phyloP scores from a whole-genome alignment of 345 rosid genomes.

The Camelina laxa region DNA sequence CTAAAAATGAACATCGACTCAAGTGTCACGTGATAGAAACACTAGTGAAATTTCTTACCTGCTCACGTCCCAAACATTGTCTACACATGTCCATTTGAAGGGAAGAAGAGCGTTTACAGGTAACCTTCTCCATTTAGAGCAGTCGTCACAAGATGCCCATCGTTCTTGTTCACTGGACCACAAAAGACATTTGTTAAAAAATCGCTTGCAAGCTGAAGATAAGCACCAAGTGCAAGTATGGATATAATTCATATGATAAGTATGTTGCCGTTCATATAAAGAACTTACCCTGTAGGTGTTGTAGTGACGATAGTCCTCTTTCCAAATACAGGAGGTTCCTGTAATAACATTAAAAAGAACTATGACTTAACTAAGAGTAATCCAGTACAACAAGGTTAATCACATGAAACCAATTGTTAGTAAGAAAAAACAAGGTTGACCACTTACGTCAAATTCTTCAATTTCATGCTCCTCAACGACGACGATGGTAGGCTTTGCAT shows the following conservation, averaged over 20 bases:
- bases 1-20: background rate
- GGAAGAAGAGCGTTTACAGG: conserved; percentile 75
- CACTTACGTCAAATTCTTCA: conserved; percentile 88
- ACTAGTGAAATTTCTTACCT: conserved; percentile 49
- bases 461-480: conserved; percentile 79
- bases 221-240: conserved; percentile 20
- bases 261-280: background rate
- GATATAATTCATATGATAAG: conserved; percentile 1
- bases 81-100: conserved; percentile 73
- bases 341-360: conserved; percentile 44
- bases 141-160: conserved; percentile 89
- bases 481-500: conserved; percentile 57
- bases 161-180: conserved; percentile 65
- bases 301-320: conserved; percentile 72
- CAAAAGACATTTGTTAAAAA: conserved; percentile 8
- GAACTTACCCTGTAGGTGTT: conserved; percentile 66
- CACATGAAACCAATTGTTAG: background rate
- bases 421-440: background rate
- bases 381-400: conserved; percentile 8
- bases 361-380: conserved; percentile 30
- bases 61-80: conserved; percentile 73
- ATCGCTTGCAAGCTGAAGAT: conserved; percentile 9
- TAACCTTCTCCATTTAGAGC: conserved; percentile 87
- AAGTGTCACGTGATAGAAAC: background rate
- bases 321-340: conserved; percentile 96